A percentile compares a stretch with the other conserved stretches of the same genome.
Evolutionary conservation across 192 early-diverging fungal species (phyloP).

Genomic region (Backusella psychrophila): DNA sequence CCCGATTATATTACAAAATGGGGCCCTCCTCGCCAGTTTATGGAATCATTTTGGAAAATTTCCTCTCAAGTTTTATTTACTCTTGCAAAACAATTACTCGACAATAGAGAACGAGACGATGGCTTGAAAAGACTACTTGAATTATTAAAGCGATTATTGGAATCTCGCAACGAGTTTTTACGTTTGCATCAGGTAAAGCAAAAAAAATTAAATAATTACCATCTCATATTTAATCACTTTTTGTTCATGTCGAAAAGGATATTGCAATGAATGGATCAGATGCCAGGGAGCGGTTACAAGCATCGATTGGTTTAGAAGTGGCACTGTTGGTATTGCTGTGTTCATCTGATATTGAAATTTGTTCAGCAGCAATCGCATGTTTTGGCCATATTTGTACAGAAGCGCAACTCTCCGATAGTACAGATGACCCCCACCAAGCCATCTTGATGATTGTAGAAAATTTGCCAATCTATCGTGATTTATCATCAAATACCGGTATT

Average conservation of each 20-base stretch:
- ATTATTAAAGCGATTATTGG: slow-evolving; percentile 63
- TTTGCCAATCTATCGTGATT: slow-evolving; percentile 63
- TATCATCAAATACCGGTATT: slow-evolving; percentile 48
- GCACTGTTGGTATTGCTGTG: slow-evolving; percentile 75
- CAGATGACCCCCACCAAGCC: slow-evolving; percentile 39
- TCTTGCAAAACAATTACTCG: slow-evolving; percentile 75
- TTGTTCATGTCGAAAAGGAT: slow-evolving; percentile 30
- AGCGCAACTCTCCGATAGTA: slow-evolving; percentile 64
- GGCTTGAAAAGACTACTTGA: slow-evolving; percentile 65
- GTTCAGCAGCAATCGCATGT: slow-evolving; percentile 57
- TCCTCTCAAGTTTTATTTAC: slow-evolving; percentile 59
- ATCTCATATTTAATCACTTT: no score
- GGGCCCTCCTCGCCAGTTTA: slow-evolving; percentile 71
- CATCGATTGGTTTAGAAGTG: slow-evolving; percentile 72
- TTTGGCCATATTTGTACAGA: slow-evolving; percentile 72
- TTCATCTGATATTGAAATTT: slow-evolving; percentile 67
- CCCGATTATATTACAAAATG: slow-evolving; percentile 72
- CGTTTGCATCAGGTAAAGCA: slow-evolving; percentile 42
- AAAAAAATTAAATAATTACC: neutral
- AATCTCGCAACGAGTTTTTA: slow-evolving; percentile 61
- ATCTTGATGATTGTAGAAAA: slow-evolving; percentile 70
- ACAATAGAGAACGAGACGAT: slow-evolving; percentile 64
- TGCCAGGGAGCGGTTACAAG: slow-evolving; percentile 62
- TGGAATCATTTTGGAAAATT: slow-evolving; percentile 81
- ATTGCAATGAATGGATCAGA: slow-evolving; percentile 52